Evolutionary conservation across 78 protist genomes (phyloP), one percentile per base, ranked within the genome.

Genomic region (Chrysochromulina parva): DNA sequence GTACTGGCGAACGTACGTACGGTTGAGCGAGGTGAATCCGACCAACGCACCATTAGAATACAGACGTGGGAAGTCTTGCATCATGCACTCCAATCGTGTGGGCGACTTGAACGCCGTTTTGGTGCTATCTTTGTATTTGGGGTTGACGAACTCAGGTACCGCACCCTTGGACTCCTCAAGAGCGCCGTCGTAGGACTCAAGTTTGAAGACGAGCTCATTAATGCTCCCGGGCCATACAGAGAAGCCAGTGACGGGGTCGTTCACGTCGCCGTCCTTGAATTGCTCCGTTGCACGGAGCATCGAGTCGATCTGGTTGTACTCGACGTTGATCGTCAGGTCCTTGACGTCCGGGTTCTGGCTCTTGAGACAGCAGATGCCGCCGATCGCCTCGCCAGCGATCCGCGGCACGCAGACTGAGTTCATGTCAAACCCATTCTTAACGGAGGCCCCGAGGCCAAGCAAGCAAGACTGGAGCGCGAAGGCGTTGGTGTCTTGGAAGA

Each of bases 51-150:
- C 38, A 38, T 38, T 38, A 38, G 38, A 38, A 38, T 38, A 38
- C 38, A 38, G 38, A 38, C 38, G 38, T 38, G 38, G 38, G 38
- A 38, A 38, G 38, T 38, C 38, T 38, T 95, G 96, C 96, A 95
- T 95, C 94, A 95, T 93, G 89, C 95, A 93, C 90, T 95, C 96
- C 48, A 95, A 85, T 48, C 96, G 89, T 24, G 95, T 91, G 60
- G 96, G 91, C 58, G 38, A 57, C 82, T 59, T 52, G 94, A 95
- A 95, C n/a, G 50, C 67, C 7, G 89, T 84, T 73, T 86, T 90
- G 48, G 50, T 2, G 26, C 47, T 54, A 66, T 93, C 94, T 20
- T 54, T 74, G 94, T 92, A 95, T 76, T 95, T 95, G 74, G 96
- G 96, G 74, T 93, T 93, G 57, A 95, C 94, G 52, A 95, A 93